Evolutionary conservation across 208 protist genomes (phyloP).

Genomic region (Acanthamoeba healyi): DNA sequence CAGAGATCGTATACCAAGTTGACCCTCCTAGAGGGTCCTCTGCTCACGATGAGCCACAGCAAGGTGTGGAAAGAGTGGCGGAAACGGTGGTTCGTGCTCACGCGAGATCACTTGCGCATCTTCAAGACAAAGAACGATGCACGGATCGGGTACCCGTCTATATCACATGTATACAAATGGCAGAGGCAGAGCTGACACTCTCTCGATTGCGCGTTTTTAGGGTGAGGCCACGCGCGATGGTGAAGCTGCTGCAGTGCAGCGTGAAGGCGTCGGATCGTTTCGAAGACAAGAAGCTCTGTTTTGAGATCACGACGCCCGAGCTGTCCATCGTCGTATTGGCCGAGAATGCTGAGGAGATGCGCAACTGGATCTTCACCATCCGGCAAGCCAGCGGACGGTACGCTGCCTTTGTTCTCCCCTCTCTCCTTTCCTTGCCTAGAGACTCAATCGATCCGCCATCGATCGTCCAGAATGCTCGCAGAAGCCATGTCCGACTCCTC

Average conservation of each 20-base stretch:
- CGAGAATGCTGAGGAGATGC: constrained; percentile 51
- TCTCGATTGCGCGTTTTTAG: no score
- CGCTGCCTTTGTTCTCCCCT: not conserved
- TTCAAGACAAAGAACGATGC: constrained; percentile 30
- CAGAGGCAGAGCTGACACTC: no score
- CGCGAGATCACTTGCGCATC: not conserved
- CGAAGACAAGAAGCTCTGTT: constrained; percentile 59
- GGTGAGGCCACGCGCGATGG: not conserved
- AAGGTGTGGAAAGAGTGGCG: constrained; percentile 63
- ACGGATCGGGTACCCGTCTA: not conserved
- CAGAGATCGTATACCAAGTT: not conserved
- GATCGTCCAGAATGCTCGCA: not conserved
- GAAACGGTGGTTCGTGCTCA: constrained; percentile 48
- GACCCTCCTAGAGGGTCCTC: not conserved
- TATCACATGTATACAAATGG: no score
- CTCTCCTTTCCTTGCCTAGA: no score
- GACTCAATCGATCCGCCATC: no score
- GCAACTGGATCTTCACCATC: constrained; percentile 44
- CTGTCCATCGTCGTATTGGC: constrained; percentile 9
- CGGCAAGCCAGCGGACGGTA: constrained; percentile 54
- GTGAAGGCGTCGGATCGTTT: constrained; percentile 42
- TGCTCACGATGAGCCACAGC: constrained; percentile 47
- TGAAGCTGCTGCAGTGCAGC: constrained; percentile 13
- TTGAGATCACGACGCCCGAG: not conserved
- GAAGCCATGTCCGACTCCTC: not conserved